These are phyloP conservation scores for Ambrosia hybrid DNA, from an alignment of 140 eudicot genomes.

Conservation along the genomic window DNA sequence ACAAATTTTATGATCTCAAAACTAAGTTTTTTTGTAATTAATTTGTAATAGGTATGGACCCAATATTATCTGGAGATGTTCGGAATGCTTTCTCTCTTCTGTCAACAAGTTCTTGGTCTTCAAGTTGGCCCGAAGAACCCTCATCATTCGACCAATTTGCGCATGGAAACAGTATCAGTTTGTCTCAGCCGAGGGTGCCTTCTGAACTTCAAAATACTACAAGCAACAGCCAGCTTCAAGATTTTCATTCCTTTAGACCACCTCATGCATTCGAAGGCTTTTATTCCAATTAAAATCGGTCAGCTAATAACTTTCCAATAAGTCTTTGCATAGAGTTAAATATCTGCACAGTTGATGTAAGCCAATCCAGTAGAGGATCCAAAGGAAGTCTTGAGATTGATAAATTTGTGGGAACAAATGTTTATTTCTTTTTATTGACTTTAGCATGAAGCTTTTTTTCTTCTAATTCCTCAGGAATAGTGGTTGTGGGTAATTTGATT, in stretches of 20 bases:
- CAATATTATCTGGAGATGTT: conserved; percentile 35
- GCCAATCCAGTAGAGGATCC: not conserved
- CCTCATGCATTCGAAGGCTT: conserved; percentile 36
- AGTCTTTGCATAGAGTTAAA: conserved; percentile 8
- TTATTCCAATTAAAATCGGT: conserved; percentile 32
- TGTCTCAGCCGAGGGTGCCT: conserved; percentile 38
- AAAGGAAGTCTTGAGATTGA: not conserved
- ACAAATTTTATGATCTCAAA: not conserved
- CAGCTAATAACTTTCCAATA: conserved; percentile 21
- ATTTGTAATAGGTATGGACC: conserved; percentile 34
- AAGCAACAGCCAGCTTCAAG: conserved; percentile 34
- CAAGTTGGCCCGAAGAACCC: conserved; percentile 41
- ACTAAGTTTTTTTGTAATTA: conserved; percentile 1
- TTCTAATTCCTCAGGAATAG: conserved; percentile 2
- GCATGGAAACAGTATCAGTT: conserved; percentile 34
- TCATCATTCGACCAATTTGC: conserved; percentile 35
- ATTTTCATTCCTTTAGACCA: conserved; percentile 34
- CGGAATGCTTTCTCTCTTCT: conserved; percentile 73
- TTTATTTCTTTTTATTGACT: conserved; percentile 5
- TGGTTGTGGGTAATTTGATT: conserved; percentile 12
- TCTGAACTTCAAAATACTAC: conserved; percentile 28
- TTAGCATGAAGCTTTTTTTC: conserved; percentile 14
- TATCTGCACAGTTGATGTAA: conserved; percentile 22
- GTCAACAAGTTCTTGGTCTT: conserved; percentile 59
- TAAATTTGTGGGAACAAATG: not conserved